Base-by-base conservation (phyloP, 2,329 filamentous ascomycete genomes). In the Berkeleyomyces rouxiae region DNA sequence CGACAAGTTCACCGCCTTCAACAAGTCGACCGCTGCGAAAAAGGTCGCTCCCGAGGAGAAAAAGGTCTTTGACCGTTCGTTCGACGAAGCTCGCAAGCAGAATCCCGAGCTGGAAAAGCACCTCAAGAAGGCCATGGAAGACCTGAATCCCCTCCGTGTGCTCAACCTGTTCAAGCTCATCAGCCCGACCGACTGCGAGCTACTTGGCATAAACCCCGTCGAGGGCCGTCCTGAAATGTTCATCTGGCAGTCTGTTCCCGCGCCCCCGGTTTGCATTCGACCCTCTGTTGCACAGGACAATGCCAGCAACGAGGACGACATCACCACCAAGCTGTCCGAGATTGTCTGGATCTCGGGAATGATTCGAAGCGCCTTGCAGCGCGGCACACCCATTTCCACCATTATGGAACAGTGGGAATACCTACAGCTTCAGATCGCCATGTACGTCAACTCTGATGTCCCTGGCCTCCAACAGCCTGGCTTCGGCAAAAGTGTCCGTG, bases 341-440 rank as follows among this genome's bases (percentile, higher is more conserved):
- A 97, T 99, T 67, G 86, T 96, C 7, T 89, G 95, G 69, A 89
- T 95, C 66, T 96, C 91, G 70, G 87, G 87, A 62, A 83, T 95
- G 68, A 89, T 99, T 66, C 85, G 87, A 59, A 87, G 88, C 31
- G 89, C 90, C 0, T 74, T 97, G 13, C 80, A 86, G 65, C 90
- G 90, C 67, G 92, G 92, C 7, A 88, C 91, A 11, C 84, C 90
- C 0, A 81, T 99, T 1, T 83, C 87, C 67, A 95, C 89, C 0
- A 88, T 97, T 63, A 95, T 97, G 85, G 93, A 99, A 71, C 90
- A 96, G 69, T 99, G 93, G 93, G 93, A 99, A 70, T 97, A 92
- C 69, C 77, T 99, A 65, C 92, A 97, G 70, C 80, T 96, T 7
- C 91, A 97, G 70, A 88, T 97, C 65, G 93, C 92, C 65, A 90